Evolutionary conservation across 2,329 filamentous ascomycete species (phyloP).

Genomic region (Fusarium tuaranense): DNA sequence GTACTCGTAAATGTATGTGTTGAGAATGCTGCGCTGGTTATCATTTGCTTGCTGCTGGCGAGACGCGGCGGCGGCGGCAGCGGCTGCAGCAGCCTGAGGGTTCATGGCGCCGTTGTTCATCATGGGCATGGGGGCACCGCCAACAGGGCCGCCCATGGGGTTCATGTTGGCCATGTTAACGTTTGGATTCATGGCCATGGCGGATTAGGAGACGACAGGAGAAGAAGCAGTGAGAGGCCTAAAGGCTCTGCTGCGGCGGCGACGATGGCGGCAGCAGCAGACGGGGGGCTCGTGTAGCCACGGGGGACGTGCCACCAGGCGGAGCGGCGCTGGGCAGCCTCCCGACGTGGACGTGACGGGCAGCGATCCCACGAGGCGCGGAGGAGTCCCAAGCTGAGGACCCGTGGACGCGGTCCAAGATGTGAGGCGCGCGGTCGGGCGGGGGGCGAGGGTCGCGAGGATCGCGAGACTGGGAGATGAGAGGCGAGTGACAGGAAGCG

Average conservation of each 20-base stretch:
- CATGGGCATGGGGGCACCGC: conserved; percentile 70
- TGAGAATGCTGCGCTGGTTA: conserved; percentile 70
- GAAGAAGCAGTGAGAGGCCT: conserved; percentile 32
- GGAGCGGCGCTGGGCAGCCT: conserved; percentile 48
- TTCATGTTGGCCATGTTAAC: conserved; percentile 76
- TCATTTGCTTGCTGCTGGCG: conserved; percentile 58
- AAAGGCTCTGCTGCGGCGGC: conserved; percentile 41
- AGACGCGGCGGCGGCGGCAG: conserved; percentile 46
- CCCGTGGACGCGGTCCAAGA: conserved; percentile 43
- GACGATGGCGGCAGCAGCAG: conserved; percentile 32
- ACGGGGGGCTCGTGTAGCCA: conserved; percentile 47
- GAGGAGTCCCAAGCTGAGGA: conserved; percentile 22
- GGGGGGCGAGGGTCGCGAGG: conserved; percentile 39
- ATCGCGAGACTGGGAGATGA: conserved; percentile 39
- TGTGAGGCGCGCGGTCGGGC: conserved; percentile 40
- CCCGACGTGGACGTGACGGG: conserved; percentile 49
- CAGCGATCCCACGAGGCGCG: conserved; percentile 43
- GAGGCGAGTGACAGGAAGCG: conserved; percentile 32
- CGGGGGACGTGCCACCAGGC: conserved; percentile 49
- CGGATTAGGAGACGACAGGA: conserved; percentile 35
- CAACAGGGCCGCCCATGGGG: conserved; percentile 75
- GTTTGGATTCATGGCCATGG: conserved; percentile 68
- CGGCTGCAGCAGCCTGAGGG: conserved; percentile 48
- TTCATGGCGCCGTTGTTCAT: conserved; percentile 69
- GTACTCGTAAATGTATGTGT: conserved; percentile 93